Base-by-base conservation (phyloP, 768 basidiomycete genomes). In the Amanita rubescens region DNA sequence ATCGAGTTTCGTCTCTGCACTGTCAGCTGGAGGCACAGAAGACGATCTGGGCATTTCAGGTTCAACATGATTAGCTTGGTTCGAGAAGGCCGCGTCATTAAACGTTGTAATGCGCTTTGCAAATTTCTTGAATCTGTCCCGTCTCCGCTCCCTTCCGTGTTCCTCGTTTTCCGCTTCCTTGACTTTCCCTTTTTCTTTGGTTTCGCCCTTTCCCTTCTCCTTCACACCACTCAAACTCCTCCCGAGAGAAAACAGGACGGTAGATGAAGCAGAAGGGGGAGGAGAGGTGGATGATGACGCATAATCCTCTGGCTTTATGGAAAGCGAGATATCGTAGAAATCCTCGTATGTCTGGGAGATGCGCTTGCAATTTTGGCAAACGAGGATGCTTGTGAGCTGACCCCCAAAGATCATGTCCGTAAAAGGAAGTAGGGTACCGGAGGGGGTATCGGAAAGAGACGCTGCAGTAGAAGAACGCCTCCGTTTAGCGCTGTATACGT, bases 351-450 rank as follows among this genome's bases (percentile, higher is more conserved):
- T 90, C 59, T 92, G 84, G 2, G 93, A 95, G 47, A 96, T 82
- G 61, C 90, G 83, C 67, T 95, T 94, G 80, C 94, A 98, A 55
- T 82, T 81, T 60, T 94, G 91, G 66, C 94, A 98, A 2, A 98
- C 87, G 46, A 98, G 85, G 63, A 96, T 85, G 70, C 87, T 90
- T 5, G 91, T 85, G 45, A 98, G 76, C 61, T 82, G 80, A 5
- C 94, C 94, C 30, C 90, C 89, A 61, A 96, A 98, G 53, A 96
- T 75, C 73, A 90, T 88, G 68, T 96, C 94, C 4, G 88, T 80
- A 57, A 95, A 30, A 11, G 35, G 55, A 32, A 30, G 27, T 25
- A 45, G 43, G n/a, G 49, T 37, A 22, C 14, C 33, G 34, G 32
- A 27, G 25, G 27, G 12, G 2, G 50, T 14, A 25, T 30, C 30